phyloP scores from a whole-genome alignment of 345 rosid species.

The Aquilaria yunnanensis region DNA sequence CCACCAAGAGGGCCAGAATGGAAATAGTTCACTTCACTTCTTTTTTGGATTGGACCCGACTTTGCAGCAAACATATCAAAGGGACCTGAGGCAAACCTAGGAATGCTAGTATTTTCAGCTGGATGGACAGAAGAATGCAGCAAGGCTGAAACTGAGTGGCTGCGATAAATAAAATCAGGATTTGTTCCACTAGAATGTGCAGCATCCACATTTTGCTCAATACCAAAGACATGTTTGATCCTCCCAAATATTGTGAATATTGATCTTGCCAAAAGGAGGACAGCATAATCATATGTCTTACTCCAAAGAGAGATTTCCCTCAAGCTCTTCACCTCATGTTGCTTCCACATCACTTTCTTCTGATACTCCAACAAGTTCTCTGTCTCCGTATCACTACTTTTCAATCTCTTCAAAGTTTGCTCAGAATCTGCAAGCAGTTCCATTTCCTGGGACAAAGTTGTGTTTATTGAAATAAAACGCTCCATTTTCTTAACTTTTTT shows the following conservation, averaged over 20 bases:
- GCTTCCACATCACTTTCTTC: slow-evolving; percentile 80
- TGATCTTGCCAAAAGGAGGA: slow-evolving; percentile 69
- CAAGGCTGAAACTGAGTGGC: slow-evolving; percentile 65
- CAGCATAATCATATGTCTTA: slow-evolving; percentile 68
- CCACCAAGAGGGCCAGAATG: slow-evolving; percentile 77
- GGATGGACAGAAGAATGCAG: slow-evolving; percentile 50
- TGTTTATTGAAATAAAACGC: slow-evolving; percentile 62
- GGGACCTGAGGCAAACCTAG: slow-evolving; percentile 85
- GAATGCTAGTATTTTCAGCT: slow-evolving; percentile 35
- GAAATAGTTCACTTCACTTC: slow-evolving; percentile 44
- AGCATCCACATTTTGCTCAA: slow-evolving; percentile 31
- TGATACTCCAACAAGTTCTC: slow-evolving; percentile 57
- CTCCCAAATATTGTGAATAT: slow-evolving; percentile 63
- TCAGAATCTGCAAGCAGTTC: slow-evolving; percentile 76
- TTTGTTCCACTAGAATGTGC: slow-evolving; percentile 33
- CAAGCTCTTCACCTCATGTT: slow-evolving; percentile 72
- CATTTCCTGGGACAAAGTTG: slow-evolving; percentile 81
- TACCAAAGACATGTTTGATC: slow-evolving; percentile 66
- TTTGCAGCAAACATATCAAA: slow-evolving; percentile 39
- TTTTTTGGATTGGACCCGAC: slow-evolving; percentile 38
- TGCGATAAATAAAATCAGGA: slow-evolving; percentile 51
- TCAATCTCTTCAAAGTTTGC: slow-evolving; percentile 73
- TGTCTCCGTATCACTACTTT: slow-evolving; percentile 43
- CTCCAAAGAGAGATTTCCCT: slow-evolving; percentile 81
- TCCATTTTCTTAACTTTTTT: slow-evolving; percentile 83